phyloP scores from a whole-genome alignment of 2,329 filamentous ascomycete species.

The Tolypocladium sp. region DNA sequence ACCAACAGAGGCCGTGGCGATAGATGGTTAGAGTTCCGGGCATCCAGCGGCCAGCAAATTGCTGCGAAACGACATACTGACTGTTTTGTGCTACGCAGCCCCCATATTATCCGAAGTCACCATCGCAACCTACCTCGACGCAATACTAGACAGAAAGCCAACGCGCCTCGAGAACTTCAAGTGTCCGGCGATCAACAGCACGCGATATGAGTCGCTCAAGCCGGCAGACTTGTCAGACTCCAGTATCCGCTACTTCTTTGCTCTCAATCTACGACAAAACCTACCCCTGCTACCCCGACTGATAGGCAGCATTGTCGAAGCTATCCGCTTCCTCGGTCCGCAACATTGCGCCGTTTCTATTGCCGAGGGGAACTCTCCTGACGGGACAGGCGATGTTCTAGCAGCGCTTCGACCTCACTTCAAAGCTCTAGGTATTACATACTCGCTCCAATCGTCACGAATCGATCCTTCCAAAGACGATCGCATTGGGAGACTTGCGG shows the following conservation, averaged over 20 bases:
- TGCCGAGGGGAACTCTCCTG: slow-evolving; percentile 41
- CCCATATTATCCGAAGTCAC: not conserved
- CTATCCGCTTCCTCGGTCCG: slow-evolving; percentile 38
- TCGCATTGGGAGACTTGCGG: slow-evolving; percentile 38
- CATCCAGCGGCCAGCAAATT: not conserved
- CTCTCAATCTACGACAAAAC: slow-evolving; percentile 39
- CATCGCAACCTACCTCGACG: not conserved
- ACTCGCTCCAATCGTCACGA: slow-evolving; percentile 30
- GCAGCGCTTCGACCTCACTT: slow-evolving; percentile 27
- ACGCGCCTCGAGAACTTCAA: not conserved
- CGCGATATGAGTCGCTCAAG: not conserved
- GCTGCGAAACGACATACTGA: not conserved
- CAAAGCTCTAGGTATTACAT: slow-evolving; percentile 25
- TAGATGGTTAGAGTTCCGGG: not conserved
- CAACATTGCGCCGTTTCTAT: slow-evolving; percentile 39
- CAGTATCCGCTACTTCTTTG: slow-evolving; percentile 34
- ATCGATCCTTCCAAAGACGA: slow-evolving; percentile 32
- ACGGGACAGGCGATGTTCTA: slow-evolving; percentile 42
- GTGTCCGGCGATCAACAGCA: not conserved
- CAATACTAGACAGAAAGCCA: not conserved
- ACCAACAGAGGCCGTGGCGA: not conserved
- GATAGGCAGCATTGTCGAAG: slow-evolving; percentile 38
- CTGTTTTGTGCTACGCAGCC: not conserved
- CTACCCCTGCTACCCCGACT: slow-evolving; percentile 30
- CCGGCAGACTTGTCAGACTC: not conserved